These are phyloP conservation scores for Cyclotella distinguenda DNA, from an alignment of 108 stramenopile species.

Conservation along the genomic window DNA sequence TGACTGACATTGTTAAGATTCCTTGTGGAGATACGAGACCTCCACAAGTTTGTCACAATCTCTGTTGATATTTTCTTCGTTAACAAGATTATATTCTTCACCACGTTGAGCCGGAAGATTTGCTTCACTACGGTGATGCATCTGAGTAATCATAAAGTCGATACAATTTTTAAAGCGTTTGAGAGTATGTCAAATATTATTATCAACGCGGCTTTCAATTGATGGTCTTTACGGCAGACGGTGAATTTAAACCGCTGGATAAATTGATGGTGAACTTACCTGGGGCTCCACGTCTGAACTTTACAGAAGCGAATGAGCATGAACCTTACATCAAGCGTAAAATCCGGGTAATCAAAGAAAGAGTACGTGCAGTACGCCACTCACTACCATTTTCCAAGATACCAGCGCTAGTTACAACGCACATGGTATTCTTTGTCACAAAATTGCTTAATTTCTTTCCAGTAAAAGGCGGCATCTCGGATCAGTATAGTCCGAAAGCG, in stretches of 20 bases:
- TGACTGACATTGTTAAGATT: not conserved
- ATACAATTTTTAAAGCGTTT: conserved; percentile 2
- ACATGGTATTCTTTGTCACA: conserved; percentile 9
- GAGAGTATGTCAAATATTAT: no score
- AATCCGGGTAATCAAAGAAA: no score
- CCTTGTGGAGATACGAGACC: conserved; percentile 5
- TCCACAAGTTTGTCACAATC: not conserved
- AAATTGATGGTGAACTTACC: no score
- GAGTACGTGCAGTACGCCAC: conserved; percentile 8
- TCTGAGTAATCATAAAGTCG: not conserved
- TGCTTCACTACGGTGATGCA: conserved; percentile 30
- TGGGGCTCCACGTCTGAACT: conserved; percentile 3
- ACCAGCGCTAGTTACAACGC: not conserved
- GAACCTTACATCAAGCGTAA: conserved; percentile 8
- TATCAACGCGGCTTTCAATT: no score
- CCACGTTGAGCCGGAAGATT: conserved; percentile 32
- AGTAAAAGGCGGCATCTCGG: conserved; percentile 10
- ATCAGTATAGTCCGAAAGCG: conserved; percentile 6
- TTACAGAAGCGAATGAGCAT: conserved; percentile 8
- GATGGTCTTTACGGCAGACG: no score
- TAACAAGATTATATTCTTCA: conserved; percentile 36
- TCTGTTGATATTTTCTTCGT: conserved; percentile 15
- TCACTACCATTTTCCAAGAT: not conserved
- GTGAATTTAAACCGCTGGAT: no score
- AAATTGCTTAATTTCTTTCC: conserved; percentile 19